phyloP scores from a whole-genome alignment of 177 flowering plant genomes.

The Vitis hybrid region DNA sequence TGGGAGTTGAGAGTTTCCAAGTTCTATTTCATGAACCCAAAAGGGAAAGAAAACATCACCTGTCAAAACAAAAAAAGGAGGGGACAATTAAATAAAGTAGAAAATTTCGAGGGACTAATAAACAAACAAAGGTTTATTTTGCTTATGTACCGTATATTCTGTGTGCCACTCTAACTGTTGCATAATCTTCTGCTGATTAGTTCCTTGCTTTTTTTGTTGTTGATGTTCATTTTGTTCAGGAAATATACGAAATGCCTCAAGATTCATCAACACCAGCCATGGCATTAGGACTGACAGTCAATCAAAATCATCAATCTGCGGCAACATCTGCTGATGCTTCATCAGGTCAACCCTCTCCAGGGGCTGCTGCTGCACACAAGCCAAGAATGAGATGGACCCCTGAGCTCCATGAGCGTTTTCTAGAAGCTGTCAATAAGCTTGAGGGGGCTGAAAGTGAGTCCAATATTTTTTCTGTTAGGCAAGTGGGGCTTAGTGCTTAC shows the following conservation, averaged over 20 bases:
- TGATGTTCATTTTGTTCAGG: slow-evolving; percentile 31
- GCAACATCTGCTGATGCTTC: slow-evolving; percentile 28
- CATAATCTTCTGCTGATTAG: not conserved
- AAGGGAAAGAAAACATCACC: not conserved
- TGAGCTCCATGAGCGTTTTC: slow-evolving; percentile 63
- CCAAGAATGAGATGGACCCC: slow-evolving; percentile 74
- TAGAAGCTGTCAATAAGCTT: slow-evolving; percentile 59
- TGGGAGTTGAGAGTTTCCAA: too few relatives aligned
- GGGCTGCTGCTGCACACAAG: slow-evolving; percentile 40
- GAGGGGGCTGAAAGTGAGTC: slow-evolving; percentile 67
- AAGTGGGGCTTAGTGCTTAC: too few relatives aligned
- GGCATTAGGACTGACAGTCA: slow-evolving; percentile 13
- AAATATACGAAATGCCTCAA: slow-evolving; percentile 46
- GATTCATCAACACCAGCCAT: slow-evolving; percentile 22
- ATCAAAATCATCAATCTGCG: slow-evolving; percentile 14
- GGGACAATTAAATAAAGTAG: too few relatives aligned
- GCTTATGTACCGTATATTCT: too few relatives aligned
- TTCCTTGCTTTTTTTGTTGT: slow-evolving; percentile 1
- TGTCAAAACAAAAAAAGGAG: too few relatives aligned
- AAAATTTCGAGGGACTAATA: too few relatives aligned
- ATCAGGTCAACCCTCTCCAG: slow-evolving; percentile 36
- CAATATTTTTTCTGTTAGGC: not conserved
- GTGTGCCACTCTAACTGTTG: not conserved
- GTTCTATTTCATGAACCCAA: too few relatives aligned
- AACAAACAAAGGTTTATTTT: too few relatives aligned